phyloP scores from a whole-genome alignment of 2,329 filamentous ascomycete species.

The Byssothecium circinans region DNA sequence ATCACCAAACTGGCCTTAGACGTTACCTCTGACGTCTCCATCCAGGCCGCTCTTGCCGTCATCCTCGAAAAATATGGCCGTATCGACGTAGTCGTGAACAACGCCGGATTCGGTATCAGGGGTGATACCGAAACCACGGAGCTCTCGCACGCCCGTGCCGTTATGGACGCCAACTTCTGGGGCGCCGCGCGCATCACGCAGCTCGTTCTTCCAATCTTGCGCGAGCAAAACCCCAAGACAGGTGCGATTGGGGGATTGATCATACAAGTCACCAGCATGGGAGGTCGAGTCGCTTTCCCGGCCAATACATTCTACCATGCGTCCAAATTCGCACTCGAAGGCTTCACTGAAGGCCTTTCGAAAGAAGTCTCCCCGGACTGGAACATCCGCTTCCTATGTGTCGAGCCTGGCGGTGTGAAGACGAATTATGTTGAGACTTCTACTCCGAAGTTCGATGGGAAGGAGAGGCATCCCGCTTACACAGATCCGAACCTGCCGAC shows the following conservation, averaged over 20 bases:
- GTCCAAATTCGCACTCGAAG: constrained; percentile 53
- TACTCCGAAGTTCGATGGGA: constrained; percentile 13
- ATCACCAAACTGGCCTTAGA: constrained; percentile 57
- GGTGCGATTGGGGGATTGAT: constrained; percentile 20
- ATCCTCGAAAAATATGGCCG: constrained; percentile 55
- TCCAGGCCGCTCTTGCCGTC: constrained; percentile 50
- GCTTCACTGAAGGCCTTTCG: constrained; percentile 49
- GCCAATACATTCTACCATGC: constrained; percentile 46
- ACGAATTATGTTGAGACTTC: constrained; percentile 48
- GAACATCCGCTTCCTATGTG: constrained; percentile 49
- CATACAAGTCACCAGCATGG: constrained; percentile 18
- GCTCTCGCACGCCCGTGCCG: constrained; percentile 52
- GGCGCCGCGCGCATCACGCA: constrained; percentile 58
- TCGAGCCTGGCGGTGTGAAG: constrained; percentile 47
- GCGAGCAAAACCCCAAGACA: constrained; percentile 34
- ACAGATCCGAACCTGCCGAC: constrained; percentile 18
- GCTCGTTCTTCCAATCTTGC: constrained; percentile 49
- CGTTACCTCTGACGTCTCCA: constrained; percentile 51
- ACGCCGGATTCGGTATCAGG: constrained; percentile 60
- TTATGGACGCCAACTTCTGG: constrained; percentile 64
- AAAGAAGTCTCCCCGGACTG: constrained; percentile 52
- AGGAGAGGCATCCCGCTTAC: constrained; percentile 19
- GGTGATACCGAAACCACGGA: constrained; percentile 57
- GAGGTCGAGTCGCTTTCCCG: constrained; percentile 27
- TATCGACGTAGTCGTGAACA: constrained; percentile 64